Conservation (phyloP, 306 rosid genomes). For the Lagenaria siceraria region DNA sequence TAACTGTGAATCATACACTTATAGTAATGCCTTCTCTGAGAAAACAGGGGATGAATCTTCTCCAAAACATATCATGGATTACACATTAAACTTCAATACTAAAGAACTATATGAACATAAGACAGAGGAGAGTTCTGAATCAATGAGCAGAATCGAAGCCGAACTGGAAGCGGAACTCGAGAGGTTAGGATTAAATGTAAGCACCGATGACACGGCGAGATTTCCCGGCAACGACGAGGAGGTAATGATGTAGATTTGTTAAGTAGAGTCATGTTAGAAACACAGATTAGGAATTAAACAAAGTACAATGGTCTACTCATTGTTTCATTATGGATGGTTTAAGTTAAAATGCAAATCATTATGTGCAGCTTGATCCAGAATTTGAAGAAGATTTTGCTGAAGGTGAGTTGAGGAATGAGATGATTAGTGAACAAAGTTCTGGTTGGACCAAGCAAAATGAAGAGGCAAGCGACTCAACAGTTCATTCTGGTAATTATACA, state of each 20-base stretch:
- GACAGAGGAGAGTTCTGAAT: constrained; percentile 44
- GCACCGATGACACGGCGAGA: constrained; percentile 26
- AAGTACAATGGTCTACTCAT: background rate
- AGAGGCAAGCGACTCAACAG: constrained; percentile 19
- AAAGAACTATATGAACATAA: constrained; percentile 27
- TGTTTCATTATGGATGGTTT: background rate
- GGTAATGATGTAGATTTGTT: constrained; percentile 22
- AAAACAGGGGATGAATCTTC: constrained; percentile 27
- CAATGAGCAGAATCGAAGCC: constrained; percentile 79
- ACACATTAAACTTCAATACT: constrained; percentile 14
- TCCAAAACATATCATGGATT: constrained; percentile 32
- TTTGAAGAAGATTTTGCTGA: constrained; percentile 1
- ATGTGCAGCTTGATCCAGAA: constrained; percentile 5
- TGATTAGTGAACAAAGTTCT: constrained; percentile 17
- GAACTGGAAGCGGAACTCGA: constrained; percentile 97
- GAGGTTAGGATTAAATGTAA: constrained; percentile 64
- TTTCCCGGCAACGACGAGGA: constrained; percentile 47
- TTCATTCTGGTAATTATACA: constrained; percentile 36
- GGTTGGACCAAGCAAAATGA: constrained; percentile 34
- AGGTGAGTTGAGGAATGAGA: constrained; percentile 3
- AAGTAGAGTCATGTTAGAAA: background rate
- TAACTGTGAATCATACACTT: constrained; percentile 39
- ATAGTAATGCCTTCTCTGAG: constrained; percentile 24
- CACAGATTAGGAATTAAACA: background rate
- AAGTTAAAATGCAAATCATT: background rate